Evolutionary conservation across 345 rosid genomes (phyloP).

Genomic region (Ricinus communis): DNA sequence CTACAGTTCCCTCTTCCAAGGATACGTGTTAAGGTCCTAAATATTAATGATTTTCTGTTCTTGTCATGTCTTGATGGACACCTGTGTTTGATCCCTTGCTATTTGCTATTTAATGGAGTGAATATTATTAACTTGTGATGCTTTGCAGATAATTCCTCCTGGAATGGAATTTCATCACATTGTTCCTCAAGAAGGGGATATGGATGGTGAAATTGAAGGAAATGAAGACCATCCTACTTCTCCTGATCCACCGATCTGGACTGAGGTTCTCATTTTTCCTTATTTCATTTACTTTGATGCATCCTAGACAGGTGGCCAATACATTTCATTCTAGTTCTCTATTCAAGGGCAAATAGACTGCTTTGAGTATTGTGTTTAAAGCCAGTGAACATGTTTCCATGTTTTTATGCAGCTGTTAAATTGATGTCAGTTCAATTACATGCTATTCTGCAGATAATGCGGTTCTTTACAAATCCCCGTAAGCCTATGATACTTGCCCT

Average conservation of each 20-base stretch:
- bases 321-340: background rate
- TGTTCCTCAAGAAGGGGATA: constrained; percentile 87
- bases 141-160: constrained; percentile 84
- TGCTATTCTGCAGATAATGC: constrained; percentile 82
- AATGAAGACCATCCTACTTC: constrained; percentile 80
- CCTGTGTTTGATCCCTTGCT: constrained; percentile 3
- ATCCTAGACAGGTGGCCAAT: constrained; percentile 1
- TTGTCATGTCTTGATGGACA: background rate
- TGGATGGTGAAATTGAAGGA: constrained; percentile 86
- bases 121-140: constrained; percentile 12
- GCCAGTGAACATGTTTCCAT: background rate
- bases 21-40: background rate
- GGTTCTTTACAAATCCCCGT: constrained; percentile 87
- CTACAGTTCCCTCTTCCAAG: background rate
- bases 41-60: background rate
- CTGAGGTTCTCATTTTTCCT: constrained; percentile 61
- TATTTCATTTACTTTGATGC: background rate
- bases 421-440: constrained; percentile 16
- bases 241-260: constrained; percentile 90
- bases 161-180: constrained; percentile 99
- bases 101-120: background rate
- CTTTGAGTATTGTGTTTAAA: constrained; percentile 6
- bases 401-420: constrained; percentile 1
- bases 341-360: background rate
- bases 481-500: constrained; percentile 99